Base-by-base conservation (phyloP, 2,329 filamentous ascomycete genomes). In the Rhynchosporium secalis region DNA sequence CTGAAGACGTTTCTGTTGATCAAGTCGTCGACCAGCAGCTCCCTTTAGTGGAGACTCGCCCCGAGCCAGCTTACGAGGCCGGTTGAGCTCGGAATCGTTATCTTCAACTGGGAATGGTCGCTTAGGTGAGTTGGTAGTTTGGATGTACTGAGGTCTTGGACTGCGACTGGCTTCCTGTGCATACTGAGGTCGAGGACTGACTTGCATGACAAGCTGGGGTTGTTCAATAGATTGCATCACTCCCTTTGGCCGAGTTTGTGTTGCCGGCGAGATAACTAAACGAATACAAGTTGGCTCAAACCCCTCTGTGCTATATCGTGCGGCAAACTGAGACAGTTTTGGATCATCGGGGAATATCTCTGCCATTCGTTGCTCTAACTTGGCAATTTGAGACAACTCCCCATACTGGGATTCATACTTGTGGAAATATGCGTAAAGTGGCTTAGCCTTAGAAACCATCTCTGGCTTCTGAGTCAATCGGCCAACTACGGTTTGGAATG, bases 361-460 rank as follows among this genome's bases (percentile, higher is more conserved):
- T 28, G 85, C 84, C 92, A 99, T 98, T 52, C 95, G 87, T 71
- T 88, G 89, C 76, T 99, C 96, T 15, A 99, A 81, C 74, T 96
- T 95, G 67, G 87, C 86, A 59, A 99, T 92, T 71, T 98, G 93
- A 5, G 90, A 86, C 4, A 98, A 83, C 74, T 99, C 95, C 61
- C 96, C 95, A 72, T 93, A 99, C 67, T 92, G 88, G 10, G 92
- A 93, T 78, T 99, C 95, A 74, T 96, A 96, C 70, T 93, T 89
- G 77, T 99, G 94, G 75, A 99, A 94, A 77, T 94, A 98, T 2
- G 87, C 81, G 71, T 96, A 96, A 0, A 99, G 84, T 0, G 90
- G 85, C 74, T 95, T 96, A 8, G 93, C 86, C 72, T 92, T 95
- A 60, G 82, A 77, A 0, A 88, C 78, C 10, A 86, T 85, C 68